A percentile compares a stretch with the other conserved stretches of the same genome.
phyloP scores from a whole-genome alignment of 495 filamentous ascomycete genomes.

The Extremus antarcticus region DNA sequence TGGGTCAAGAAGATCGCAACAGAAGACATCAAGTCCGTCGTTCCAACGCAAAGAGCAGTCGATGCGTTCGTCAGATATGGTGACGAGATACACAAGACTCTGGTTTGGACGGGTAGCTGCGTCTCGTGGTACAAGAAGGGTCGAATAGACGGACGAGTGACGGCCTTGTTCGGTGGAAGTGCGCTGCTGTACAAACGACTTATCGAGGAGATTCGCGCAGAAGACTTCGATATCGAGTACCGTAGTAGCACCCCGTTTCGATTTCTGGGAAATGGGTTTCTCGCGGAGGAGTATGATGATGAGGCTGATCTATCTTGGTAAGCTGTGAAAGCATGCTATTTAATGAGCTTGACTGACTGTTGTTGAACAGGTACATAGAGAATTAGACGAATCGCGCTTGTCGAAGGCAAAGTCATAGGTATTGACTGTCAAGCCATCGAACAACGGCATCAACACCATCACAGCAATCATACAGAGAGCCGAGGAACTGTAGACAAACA shows the following conservation, averaged over 20 bases:
- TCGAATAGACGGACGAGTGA: constrained; percentile 13
- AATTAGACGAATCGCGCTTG: background rate
- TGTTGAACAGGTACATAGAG: background rate
- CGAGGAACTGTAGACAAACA: background rate
- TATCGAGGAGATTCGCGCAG: constrained; percentile 11
- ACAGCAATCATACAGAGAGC: too few relatives aligned
- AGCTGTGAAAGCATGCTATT: background rate
- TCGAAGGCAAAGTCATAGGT: background rate
- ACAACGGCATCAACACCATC: too few relatives aligned
- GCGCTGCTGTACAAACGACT: constrained; percentile 8
- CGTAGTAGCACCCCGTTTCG: constrained; percentile 6
- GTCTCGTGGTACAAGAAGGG: constrained; percentile 15
- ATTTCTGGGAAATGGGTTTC: constrained; percentile 18
- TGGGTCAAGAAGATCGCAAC: constrained; percentile 39
- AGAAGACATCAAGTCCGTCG: constrained; percentile 34
- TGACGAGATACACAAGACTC: constrained; percentile 15
- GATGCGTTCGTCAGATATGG: constrained; percentile 12
- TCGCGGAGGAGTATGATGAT: constrained; percentile 9
- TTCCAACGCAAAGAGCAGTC: constrained; percentile 9
- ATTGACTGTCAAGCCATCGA: background rate
- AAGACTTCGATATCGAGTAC: constrained; percentile 19
- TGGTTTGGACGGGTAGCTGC: constrained; percentile 14
- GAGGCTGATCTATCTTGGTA: constrained; percentile 15
- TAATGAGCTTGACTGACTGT: background rate
- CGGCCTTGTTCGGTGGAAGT: constrained; percentile 13